Base-by-base conservation (phyloP, 148 eudicot species). In the Rhododendron simsii region DNA sequence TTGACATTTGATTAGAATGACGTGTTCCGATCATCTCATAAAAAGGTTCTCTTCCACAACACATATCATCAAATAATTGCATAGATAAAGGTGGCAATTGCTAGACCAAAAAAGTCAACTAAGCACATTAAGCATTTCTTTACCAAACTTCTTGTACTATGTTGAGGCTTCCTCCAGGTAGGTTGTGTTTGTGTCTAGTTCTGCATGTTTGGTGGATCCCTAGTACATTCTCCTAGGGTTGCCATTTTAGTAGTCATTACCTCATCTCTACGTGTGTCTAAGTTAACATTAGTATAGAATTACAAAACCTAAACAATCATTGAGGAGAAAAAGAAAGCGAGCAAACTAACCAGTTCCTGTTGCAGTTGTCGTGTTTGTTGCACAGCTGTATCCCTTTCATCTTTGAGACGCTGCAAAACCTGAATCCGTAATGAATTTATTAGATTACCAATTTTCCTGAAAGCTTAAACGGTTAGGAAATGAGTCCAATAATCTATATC, bases 311-410 rank as follows among this genome's bases (percentile, higher is more conserved):
- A 83, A 84, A 81, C 85, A 69, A 78, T 41, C 39, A 30, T 67
- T 4, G 21, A 10, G 26, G 30, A 57, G 15, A 14, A 73, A 78
- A 81, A n/a, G 50, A 73, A 57, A 5, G 1, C 0, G 77, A 37
- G 63, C 57, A 76, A 69, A 89, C 90, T 87, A 84, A 96, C 98
- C 93, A 96, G 80, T 78, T 96, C 95, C 81, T 90, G 91, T 89
- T 92, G 93, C 69, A 96, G 93, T 81, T 92, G 93, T 61, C 91
- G 91, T 35, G 94, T 92, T 88, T 91, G 95, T 84, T 87, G 92
- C 78, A 94, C 90, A 85, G 91, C 95, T 82, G 94, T 90, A 91
- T 96, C 98, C 85, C 94, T 92, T 77, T 94, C 98, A 41, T 90
- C 94, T 89, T 90, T 93, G 73, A 92, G 87, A 11, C 86, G 91